Conservation (phyloP, 2,329 filamentous ascomycete genomes). For the Coniella lustricola region DNA sequence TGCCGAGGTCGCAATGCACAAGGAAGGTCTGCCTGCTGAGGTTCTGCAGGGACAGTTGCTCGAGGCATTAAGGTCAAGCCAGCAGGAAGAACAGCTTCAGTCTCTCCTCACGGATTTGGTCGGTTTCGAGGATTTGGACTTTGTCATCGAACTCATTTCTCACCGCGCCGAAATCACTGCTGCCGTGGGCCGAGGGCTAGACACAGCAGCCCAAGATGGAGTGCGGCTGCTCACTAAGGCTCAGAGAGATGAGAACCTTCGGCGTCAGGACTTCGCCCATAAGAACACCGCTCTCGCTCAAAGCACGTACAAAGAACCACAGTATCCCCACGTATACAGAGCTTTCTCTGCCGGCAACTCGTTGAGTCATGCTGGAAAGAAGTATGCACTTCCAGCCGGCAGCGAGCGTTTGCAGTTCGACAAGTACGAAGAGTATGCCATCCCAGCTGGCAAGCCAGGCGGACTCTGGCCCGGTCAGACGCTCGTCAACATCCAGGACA, state of each 20-base stretch:
- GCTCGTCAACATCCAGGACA: conserved; percentile 68
- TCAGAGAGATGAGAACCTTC: conserved; percentile 72
- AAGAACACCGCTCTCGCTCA: conserved; percentile 68
- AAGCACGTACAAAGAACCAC: conserved; percentile 62
- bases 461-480: conserved; percentile 64
- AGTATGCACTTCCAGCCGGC: conserved; percentile 74
- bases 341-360: conserved; percentile 78
- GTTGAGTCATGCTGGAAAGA: conserved; percentile 69
- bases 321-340: conserved; percentile 93
- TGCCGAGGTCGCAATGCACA: conserved; percentile 53
- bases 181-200: conserved; percentile 30
- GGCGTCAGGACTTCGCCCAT: conserved; percentile 71
- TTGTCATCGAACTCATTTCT: conserved; percentile 83
- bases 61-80: conserved; percentile 62
- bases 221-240: conserved; percentile 62
- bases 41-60: conserved; percentile 73
- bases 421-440: conserved; percentile 82
- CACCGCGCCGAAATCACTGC: conserved; percentile 62
- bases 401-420: conserved; percentile 62
- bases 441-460: conserved; percentile 77
- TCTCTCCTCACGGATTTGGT: conserved; percentile 82
- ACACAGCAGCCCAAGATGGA: conserved; percentile 18
- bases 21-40: conserved; percentile 58
- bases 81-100: conserved; percentile 78
- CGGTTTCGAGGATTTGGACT: conserved; percentile 87